Percentiles rank a stretch among this genome's conserved stretches.
These are phyloP conservation scores for Nepenthes gracilis DNA, from an alignment of 148 eudicot genomes.

Conservation along the genomic window DNA sequence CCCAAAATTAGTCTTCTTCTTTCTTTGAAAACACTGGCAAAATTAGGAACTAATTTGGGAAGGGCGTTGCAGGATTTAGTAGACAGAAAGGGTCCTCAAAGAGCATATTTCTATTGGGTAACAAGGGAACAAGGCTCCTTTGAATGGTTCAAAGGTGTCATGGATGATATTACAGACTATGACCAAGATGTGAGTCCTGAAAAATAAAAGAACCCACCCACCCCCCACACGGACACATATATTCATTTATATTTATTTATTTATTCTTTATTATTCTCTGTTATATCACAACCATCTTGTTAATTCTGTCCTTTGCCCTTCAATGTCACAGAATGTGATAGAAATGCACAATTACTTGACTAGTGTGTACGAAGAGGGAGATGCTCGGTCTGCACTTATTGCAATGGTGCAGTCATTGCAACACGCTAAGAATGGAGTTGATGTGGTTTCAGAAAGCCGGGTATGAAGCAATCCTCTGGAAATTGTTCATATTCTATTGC, in stretches of 20 bases:
- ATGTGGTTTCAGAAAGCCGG: slow-evolving; percentile 91
- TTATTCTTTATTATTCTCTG: too few relatives aligned
- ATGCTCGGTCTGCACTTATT: slow-evolving; percentile 95
- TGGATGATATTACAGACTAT: slow-evolving; percentile 77
- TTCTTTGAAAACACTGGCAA: neutral
- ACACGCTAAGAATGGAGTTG: slow-evolving; percentile 95
- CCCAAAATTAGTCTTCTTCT: neutral
- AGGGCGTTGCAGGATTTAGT: slow-evolving; percentile 25
- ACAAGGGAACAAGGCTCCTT: slow-evolving; percentile 93
- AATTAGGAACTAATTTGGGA: neutral
- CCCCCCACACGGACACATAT: too few relatives aligned
- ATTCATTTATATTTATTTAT: too few relatives aligned
- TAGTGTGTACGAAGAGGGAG: slow-evolving; percentile 98
- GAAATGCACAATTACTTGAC: slow-evolving; percentile 98
- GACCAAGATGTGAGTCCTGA: slow-evolving; percentile 59
- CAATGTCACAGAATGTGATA: slow-evolving; percentile 52
- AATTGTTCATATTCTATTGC: too few relatives aligned
- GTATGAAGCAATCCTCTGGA: slow-evolving; percentile 17
- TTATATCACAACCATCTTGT: too few relatives aligned
- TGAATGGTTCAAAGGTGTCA: slow-evolving; percentile 94
- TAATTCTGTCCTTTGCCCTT: too few relatives aligned
- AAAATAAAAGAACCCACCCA: too few relatives aligned
- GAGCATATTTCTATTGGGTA: slow-evolving; percentile 93
- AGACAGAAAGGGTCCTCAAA: slow-evolving; percentile 44
- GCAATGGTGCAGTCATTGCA: slow-evolving; percentile 91